Percentiles rank a stretch among this genome's conserved stretches.
phyloP scores from a whole-genome alignment of 2,329 filamentous ascomycete species.

The Lasiodiplodia theobromae region DNA sequence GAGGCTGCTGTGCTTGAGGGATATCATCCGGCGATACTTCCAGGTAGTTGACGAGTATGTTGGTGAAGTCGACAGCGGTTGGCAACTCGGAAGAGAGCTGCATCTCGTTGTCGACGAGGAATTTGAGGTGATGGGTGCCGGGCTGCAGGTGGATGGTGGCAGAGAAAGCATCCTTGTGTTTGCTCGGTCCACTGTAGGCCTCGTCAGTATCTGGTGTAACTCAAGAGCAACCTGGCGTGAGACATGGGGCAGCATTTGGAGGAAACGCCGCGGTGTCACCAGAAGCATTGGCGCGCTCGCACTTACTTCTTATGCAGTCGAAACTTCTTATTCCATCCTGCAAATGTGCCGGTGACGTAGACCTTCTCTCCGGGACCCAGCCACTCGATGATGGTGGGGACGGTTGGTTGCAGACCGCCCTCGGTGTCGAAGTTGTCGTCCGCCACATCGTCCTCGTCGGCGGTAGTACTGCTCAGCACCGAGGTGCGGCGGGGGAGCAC shows the following conservation, averaged over 20 bases:
- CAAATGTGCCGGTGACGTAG: constrained; percentile 97
- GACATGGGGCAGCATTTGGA: constrained; percentile 8
- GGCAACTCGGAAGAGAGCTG: constrained; percentile 84
- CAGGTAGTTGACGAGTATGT: constrained; percentile 98
- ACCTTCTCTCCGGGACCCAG: constrained; percentile 82
- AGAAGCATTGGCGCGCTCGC: constrained; percentile 6
- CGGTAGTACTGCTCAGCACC: constrained; percentile 62
- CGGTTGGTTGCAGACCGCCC: constrained; percentile 76
- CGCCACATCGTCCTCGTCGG: constrained; percentile 69
- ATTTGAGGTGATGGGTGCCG: constrained; percentile 95
- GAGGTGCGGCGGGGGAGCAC: constrained; percentile 63
- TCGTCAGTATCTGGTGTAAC: constrained; percentile 29
- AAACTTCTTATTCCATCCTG: constrained; percentile 96
- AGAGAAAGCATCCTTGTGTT: constrained; percentile 68
- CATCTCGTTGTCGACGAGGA: constrained; percentile 94
- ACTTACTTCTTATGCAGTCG: constrained; percentile 84
- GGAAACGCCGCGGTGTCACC: constrained; percentile 4
- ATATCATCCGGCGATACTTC: constrained; percentile 84
- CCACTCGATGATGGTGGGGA: constrained; percentile 89
- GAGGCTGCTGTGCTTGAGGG: constrained; percentile 39
- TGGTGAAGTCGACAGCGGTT: constrained; percentile 96
- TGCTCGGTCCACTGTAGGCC: constrained; percentile 47
- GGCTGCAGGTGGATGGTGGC: constrained; percentile 84
- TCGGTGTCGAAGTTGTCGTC: constrained; percentile 74
- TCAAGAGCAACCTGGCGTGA: constrained; percentile 1